Percentiles rank a stretch among this genome's conserved stretches.
These are phyloP conservation scores for Rhizoclosmatium sp. DNA, from an alignment of 192 early-diverging fungal species.

Conservation along the genomic window DNA sequence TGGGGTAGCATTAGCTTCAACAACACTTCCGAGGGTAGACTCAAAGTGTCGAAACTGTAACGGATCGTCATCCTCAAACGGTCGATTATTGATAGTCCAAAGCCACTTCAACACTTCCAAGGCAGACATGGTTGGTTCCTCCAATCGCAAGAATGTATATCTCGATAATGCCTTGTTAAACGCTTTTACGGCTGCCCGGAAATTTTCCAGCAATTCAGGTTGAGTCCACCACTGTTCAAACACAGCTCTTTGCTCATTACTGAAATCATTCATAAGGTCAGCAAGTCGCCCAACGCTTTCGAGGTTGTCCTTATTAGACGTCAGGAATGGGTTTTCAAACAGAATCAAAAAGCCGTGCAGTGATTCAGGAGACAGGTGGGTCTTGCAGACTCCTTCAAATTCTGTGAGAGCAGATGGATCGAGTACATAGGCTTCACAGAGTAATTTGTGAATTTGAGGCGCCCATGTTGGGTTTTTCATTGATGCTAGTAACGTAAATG, in stretches of 20 bases:
- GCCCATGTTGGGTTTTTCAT: constrained; percentile 25
- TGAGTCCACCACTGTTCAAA: constrained; percentile 26
- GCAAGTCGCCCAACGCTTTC: neutral
- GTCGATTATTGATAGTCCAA: constrained; percentile 26
- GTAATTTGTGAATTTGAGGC: constrained; percentile 1
- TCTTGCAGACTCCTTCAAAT: neutral
- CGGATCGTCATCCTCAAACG: constrained; percentile 14
- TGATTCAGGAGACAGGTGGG: neutral
- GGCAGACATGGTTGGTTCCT: constrained; percentile 11
- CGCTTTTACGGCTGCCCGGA: neutral
- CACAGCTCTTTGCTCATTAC: neutral
- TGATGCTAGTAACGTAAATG: neutral
- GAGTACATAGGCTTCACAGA: constrained; percentile 3
- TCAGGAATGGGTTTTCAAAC: constrained; percentile 25
- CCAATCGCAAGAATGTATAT: neutral
- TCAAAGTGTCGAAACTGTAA: constrained; percentile 16
- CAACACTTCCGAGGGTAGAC: neutral
- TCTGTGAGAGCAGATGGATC: neutral
- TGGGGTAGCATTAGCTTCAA: neutral
- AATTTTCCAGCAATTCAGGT: constrained; percentile 1
- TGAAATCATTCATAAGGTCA: neutral
- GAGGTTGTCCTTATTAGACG: neutral
- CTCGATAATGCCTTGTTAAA: constrained; percentile 20
- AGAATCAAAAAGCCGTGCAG: constrained; percentile 19
- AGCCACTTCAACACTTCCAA: constrained; percentile 28